Evolutionary conservation across 1,139 yeast genomes (phyloP).

Genomic region (Kazachstania sp.): DNA sequence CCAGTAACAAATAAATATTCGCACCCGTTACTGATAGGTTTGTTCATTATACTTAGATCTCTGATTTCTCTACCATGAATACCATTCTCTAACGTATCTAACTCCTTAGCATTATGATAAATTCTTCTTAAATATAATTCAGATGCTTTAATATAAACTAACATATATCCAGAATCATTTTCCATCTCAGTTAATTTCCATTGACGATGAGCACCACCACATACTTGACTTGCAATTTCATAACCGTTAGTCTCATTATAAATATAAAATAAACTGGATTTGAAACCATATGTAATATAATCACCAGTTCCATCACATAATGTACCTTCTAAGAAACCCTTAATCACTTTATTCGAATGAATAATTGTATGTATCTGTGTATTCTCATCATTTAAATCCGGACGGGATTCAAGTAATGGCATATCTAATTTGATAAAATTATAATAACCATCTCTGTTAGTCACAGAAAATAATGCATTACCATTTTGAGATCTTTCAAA

Average conservation of each 20-base stretch:
- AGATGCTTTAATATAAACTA: constrained; percentile 50
- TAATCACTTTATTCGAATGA: constrained; percentile 56
- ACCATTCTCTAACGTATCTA: constrained; percentile 43
- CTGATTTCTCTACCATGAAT: constrained; percentile 88
- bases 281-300: constrained; percentile 68
- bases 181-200: constrained; percentile 41
- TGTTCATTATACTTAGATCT: constrained; percentile 44
- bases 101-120: constrained; percentile 15
- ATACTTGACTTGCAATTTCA: constrained; percentile 61
- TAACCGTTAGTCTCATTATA: constrained; percentile 76
- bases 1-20: constrained; percentile 54
- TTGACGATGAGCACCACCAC: constrained; percentile 88
- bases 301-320: constrained; percentile 38
- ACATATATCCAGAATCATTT: constrained; percentile 28
- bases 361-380: constrained; percentile 28
- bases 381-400: constrained; percentile 8
- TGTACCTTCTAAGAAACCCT: constrained; percentile 78
- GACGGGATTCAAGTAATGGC: not conserved
- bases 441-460: constrained; percentile 62
- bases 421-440: constrained; percentile 26
- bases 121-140: constrained; percentile 32
- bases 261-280: constrained; percentile 65
- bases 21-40: constrained; percentile 12
- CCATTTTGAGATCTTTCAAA: constrained; percentile 27
- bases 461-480: constrained; percentile 33